These are phyloP conservation scores for Helenozyma baotianmanensis DNA, from an alignment of 805 yeast species.

Conservation along the genomic window DNA sequence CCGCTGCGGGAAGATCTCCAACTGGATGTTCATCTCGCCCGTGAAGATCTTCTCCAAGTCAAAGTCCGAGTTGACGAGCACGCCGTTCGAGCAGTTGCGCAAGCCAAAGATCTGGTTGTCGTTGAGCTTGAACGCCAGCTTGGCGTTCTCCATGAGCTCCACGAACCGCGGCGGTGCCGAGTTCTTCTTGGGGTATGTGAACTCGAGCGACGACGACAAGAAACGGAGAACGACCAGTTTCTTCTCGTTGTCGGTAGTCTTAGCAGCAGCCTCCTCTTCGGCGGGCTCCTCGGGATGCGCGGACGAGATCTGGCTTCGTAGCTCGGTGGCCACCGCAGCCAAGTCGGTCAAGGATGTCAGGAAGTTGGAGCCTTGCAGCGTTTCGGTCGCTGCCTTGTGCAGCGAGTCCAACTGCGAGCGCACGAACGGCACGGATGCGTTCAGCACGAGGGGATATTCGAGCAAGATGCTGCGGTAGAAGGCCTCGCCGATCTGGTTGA, in stretches of 20 bases:
- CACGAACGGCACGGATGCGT: constrained; percentile 28
- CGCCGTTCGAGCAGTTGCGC: constrained; percentile 22
- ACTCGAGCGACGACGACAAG: constrained; percentile 51
- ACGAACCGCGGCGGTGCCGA: constrained; percentile 76
- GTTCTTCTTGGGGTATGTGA: constrained; percentile 58
- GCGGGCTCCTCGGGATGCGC: background rate
- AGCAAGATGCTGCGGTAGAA: constrained; percentile 55
- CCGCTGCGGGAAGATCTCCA: constrained; percentile 34
- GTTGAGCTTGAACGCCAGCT: constrained; percentile 54
- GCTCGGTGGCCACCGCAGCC: constrained; percentile 33
- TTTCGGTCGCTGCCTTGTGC: constrained; percentile 1
- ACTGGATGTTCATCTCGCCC: constrained; percentile 26
- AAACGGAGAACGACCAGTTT: constrained; percentile 44
- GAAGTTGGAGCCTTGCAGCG: too few species aligned
- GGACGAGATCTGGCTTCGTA: constrained; percentile 12
- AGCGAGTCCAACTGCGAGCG: background rate
- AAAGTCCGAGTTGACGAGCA: constrained; percentile 26
- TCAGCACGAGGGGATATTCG: constrained; percentile 64
- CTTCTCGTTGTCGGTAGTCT: constrained; percentile 3
- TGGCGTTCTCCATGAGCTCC: constrained; percentile 78
- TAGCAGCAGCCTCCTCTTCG: background rate
- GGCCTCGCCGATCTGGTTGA: constrained; percentile 63
- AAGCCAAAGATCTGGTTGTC: constrained; percentile 22
- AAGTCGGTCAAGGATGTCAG: constrained; percentile 12
- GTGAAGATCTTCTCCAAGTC: constrained; percentile 38